Base-by-base conservation (phyloP, 768 basidiomycete species). In the Gloeophyllum trabeum region DNA sequence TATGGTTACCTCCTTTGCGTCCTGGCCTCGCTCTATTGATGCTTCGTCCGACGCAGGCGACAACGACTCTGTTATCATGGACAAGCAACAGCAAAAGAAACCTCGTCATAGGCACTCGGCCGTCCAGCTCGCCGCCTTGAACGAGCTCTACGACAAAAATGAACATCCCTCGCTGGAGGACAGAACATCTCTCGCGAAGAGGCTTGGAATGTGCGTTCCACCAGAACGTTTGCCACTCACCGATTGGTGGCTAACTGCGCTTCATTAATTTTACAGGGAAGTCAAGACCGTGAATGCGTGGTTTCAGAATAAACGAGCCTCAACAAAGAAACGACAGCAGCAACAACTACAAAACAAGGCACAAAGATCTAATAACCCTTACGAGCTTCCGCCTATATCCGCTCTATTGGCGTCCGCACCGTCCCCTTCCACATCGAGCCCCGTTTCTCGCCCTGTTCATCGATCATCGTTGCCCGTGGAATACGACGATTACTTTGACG, bases 241-340 rank as follows among this genome's bases (percentile, higher is more conserved):
- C 34, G 43, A 25, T 35, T 35, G 42, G 41, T 47, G 44, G 43
- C 51, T 43, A 39, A 39, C 43, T 43, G 39, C 20, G 40, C 39
- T 42, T 39, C 53, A 38, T 50, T 24, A 43, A 44, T 48, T 41
- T 47, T 42, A 41, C 55, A 87, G 85, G 79, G 81, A 86, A 57
- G 78, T 76, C 59, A 87, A 87, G 70, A 84, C 81, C 2, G 83
- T 87, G 55, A 82, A 83, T 56, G 81, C 85, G 12, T 87, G 82
- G 80, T 88, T 87, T 61, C 84, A 87, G 63, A 87, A 87, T 57
- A 87, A 86, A 67, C 71, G 85, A 42, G 84, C 85, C 4, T 85
- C 83, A 10, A 76, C 75, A 51, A 87, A 85, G 71, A 87, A 87
- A 61, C 53, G 43, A 40, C 49, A 36, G 45, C 47, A 22, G 46